These are phyloP conservation scores for Blakeslea trispora DNA, from an alignment of 371 early-diverging fungal genomes.

Conservation along the genomic window DNA sequence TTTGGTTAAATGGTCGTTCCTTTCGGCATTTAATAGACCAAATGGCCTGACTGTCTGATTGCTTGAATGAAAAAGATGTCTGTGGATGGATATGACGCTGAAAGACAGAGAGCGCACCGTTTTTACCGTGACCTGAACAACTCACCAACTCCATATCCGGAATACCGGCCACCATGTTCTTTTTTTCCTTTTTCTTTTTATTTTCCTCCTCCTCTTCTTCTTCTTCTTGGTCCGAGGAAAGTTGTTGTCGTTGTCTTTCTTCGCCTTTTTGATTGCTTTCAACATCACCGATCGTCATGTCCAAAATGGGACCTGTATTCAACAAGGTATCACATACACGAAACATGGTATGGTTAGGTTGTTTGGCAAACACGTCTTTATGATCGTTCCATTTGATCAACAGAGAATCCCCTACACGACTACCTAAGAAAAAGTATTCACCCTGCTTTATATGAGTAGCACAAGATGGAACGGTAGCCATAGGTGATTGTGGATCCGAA, in stretches of 20 bases:
- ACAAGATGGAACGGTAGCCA: slow-evolving; percentile 59
- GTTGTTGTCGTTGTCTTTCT: not conserved
- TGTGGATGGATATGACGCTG: slow-evolving; percentile 80
- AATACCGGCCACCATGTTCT: slow-evolving; percentile 19
- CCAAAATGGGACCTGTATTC: slow-evolving; percentile 81
- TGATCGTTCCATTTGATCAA: slow-evolving; percentile 66
- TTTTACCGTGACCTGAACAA: slow-evolving; percentile 76
- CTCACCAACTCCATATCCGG: slow-evolving; percentile 80
- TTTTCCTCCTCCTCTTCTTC: slow-evolving; percentile 2
- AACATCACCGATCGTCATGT: slow-evolving; percentile 74
- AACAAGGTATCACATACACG: slow-evolving; percentile 77
- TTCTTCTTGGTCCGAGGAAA: not conserved
- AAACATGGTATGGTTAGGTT: slow-evolving; percentile 51
- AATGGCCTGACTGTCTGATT: slow-evolving; percentile 65
- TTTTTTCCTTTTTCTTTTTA: not conserved
- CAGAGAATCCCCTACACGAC: slow-evolving; percentile 77
- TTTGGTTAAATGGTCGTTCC: slow-evolving; percentile 44
- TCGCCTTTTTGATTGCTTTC: slow-evolving; percentile 25
- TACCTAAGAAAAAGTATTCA: slow-evolving; percentile 81
- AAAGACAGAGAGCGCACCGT: slow-evolving; percentile 80
- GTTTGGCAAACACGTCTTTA: slow-evolving; percentile 9
- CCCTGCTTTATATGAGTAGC: slow-evolving; percentile 51
- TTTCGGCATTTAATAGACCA: slow-evolving; percentile 71
- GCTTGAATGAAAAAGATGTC: slow-evolving; percentile 67
- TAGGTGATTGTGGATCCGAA: slow-evolving; percentile 5